Conservation (phyloP, 2,329 filamentous ascomycete genomes). For the Teratosphaeriaceae sp. region DNA sequence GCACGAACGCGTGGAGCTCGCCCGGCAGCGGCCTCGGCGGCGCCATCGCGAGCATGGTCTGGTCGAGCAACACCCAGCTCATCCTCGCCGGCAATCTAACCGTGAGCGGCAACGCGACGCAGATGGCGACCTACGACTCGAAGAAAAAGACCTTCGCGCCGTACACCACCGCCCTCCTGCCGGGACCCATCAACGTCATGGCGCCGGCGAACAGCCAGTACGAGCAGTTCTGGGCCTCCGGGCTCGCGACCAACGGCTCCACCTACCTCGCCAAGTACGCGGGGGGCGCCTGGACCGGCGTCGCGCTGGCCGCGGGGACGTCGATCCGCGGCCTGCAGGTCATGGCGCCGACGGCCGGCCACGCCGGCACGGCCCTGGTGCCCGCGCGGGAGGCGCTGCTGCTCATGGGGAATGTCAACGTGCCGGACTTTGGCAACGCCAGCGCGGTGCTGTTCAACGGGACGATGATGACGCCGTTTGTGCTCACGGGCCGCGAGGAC, state of each 20-base stretch:
- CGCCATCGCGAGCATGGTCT: conserved; percentile 64
- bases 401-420: conserved; percentile 73
- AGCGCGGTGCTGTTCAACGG: conserved; percentile 88
- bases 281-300: conserved; percentile 63
- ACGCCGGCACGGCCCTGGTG: conserved; percentile 59
- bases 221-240: conserved; percentile 75
- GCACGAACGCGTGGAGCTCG: conserved; percentile 68
- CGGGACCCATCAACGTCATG: conserved; percentile 73
- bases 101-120: conserved; percentile 58
- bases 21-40: conserved; percentile 69
- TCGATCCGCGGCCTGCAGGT: conserved; percentile 75
- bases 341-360: conserved; percentile 62
- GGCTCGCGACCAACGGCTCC: conserved; percentile 55
- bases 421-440: conserved; percentile 70
- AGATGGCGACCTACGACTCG: conserved; percentile 66
- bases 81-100: conserved; percentile 72
- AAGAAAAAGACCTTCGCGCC: conserved; percentile 59
- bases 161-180: conserved; percentile 57
- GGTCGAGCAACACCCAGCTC: conserved; percentile 65
- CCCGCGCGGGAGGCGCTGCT: conserved; percentile 65
- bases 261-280: conserved; percentile 72
- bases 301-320: conserved; percentile 60
- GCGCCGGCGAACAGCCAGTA: conserved; percentile 65
- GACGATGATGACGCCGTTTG: conserved; percentile 67
- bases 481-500: conserved; percentile 62